phyloP scores from a whole-genome alignment of 2,329 filamentous ascomycete genomes.

The Hymenoscyphus fructigenus region DNA sequence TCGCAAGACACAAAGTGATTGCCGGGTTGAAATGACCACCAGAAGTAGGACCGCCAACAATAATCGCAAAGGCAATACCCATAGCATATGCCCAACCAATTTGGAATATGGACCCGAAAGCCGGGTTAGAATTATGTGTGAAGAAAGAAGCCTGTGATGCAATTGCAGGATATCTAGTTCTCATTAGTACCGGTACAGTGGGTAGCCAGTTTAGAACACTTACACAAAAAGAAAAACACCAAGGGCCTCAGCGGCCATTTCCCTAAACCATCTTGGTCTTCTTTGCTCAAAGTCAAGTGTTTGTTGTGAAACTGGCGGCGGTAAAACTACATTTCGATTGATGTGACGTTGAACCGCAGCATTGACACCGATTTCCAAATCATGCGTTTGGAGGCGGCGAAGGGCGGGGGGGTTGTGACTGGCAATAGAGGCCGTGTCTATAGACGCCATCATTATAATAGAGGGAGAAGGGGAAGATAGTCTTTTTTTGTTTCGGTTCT shows the following conservation, averaged over 20 bases:
- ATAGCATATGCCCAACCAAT: slow-evolving; percentile 56
- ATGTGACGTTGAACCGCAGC: slow-evolving; percentile 53
- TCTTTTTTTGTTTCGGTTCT: not conserved
- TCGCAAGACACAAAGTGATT: slow-evolving; percentile 45
- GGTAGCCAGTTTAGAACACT: slow-evolving; percentile 8
- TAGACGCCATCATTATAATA: not conserved
- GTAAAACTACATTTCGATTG: slow-evolving; percentile 48
- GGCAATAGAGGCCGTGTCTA: not conserved
- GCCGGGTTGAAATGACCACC: slow-evolving; percentile 57
- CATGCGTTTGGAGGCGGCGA: not conserved
- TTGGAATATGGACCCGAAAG: slow-evolving; percentile 53
- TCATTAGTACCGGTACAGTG: not conserved
- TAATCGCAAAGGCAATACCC: slow-evolving; percentile 59
- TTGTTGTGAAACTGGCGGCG: slow-evolving; percentile 51
- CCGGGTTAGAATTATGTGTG: slow-evolving; percentile 43
- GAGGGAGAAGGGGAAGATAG: not conserved
- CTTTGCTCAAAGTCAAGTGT: slow-evolving; percentile 54
- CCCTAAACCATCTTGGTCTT: slow-evolving; percentile 52
- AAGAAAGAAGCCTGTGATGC: slow-evolving; percentile 53
- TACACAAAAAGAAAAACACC: slow-evolving; percentile 57
- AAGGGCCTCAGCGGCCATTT: slow-evolving; percentile 55
- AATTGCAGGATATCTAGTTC: slow-evolving; percentile 46
- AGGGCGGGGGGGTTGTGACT: not conserved
- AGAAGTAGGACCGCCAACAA: slow-evolving; percentile 52
- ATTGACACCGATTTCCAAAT: slow-evolving; percentile 49